Base-by-base conservation (phyloP, 305 asterid species). In the Euphrasia arctica region DNA sequence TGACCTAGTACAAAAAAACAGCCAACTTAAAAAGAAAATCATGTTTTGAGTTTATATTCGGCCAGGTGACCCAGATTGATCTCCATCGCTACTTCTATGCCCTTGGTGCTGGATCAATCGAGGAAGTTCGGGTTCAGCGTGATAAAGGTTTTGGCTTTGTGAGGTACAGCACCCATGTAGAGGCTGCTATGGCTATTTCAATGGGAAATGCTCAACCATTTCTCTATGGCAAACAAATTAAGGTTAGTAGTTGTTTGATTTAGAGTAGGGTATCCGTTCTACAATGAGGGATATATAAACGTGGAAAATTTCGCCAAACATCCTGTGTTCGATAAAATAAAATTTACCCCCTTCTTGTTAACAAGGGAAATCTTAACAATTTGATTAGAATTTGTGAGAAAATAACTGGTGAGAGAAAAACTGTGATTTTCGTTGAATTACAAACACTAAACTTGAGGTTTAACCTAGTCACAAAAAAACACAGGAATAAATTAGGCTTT, bases 111-210 rank as follows among this genome's bases (percentile, higher is more conserved):
- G 96, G 98, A 60, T 83, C 87, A 62, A 89, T 91, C 34, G 96
- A 89, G 79, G 95, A 91, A 76, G 92, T 91, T 31, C 82, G 95
- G n/a, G 77, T 89, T 63, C 95, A 91, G 79, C 88, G 90, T 57
- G 98, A 91, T 68, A 86, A 91, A 75, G 95, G 96, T 5, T 91
- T 91, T 77, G 95, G 96, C 34, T 91, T 91, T 73, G 95, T 91
- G 60, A 80, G 97, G 77, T 91, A 83, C 77, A 87, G 79, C 78
- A 91, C 80, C 65, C 98, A 91, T 73, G 86, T 80, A 42, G 98
- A 91, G 74, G 95, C 98, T 22, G 89, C 93, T 45, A 72, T 79
- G 79, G 97, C 95, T 58, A 91, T 91, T 74, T 87, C 88, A 55
- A 52, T 83, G 70, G 95, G 96, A 68, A 91, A 89, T 69, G 71